Evolutionary conservation across 164 flowering plant species (phyloP).

Genomic region (Stephania cephalantha): DNA sequence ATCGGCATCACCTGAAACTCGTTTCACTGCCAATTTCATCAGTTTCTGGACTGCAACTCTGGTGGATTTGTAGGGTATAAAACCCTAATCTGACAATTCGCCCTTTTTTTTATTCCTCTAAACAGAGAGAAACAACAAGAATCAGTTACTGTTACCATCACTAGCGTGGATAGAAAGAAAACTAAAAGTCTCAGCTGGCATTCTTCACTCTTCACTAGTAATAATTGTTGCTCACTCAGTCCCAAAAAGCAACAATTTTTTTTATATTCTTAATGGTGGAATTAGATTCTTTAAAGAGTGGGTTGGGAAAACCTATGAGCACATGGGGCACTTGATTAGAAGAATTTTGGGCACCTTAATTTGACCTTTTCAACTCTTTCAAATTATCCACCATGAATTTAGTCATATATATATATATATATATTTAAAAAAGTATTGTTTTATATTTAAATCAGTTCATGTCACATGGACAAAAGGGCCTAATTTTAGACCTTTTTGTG

Average conservation of each 20-base stretch:
- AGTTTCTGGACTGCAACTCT: background rate
- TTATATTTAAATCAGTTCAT: too few relatives aligned
- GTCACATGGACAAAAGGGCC: too few relatives aligned
- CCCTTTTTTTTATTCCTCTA: constrained; percentile 3
- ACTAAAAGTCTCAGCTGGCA: background rate
- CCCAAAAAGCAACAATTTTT: background rate
- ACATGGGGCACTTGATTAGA: background rate
- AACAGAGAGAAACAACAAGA: background rate
- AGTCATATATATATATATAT: too few relatives aligned
- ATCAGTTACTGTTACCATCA: constrained; percentile 11
- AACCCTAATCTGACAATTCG: constrained; percentile 24
- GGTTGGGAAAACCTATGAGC: background rate
- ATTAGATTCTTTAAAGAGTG: background rate
- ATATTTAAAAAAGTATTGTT: too few relatives aligned
- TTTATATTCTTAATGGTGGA: background rate
- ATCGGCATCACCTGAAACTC: background rate
- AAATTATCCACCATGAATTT: background rate
- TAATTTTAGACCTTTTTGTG: too few relatives aligned
- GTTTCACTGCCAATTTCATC: background rate
- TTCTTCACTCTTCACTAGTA: background rate
- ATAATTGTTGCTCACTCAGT: background rate
- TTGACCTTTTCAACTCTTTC: background rate
- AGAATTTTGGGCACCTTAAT: background rate
- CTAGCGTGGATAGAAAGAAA: constrained; percentile 9
- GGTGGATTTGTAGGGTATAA: constrained; percentile 1